Base-by-base conservation (phyloP, 1,139 yeast species). In the Protomyces macrosporus region DNA sequence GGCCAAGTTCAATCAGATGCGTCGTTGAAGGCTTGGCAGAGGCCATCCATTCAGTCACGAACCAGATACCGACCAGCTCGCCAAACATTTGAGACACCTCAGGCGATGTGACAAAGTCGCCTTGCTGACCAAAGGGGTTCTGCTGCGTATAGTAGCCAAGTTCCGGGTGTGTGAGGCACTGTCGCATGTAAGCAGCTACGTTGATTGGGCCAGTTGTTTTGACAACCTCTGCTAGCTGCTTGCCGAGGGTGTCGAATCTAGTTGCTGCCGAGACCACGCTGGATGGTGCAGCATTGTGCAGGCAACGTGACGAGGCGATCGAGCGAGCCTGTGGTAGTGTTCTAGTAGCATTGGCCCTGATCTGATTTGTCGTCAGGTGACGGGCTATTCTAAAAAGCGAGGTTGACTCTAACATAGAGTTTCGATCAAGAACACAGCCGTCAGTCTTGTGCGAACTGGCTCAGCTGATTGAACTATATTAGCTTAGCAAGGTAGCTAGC, bases 71-170 rank as follows among this genome's bases (percentile, higher is more conserved):
- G 63, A 88, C 80, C 78, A 88, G 82, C 72, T 89, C 96, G 9
- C 96, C 96, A 77, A 89, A 89, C 76, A 88, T 86, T 55, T 89
- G 90, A 3, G 95, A 86, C 59, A 89, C 88, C 74, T 89, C 96
- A 0, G 96, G 96, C 0, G 93, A 86, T 0, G 96, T 89, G 64
- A 86, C 81, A 73, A 89, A 89, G 74, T 89, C 96, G 4, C 96
- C 96, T 10, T 73, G 71, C 0, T 77, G 68, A 65, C 88, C 90
- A 50, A 89, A 77, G 0, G 96, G 96, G 70, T 88, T 85, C 69
- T 86, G 76, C 3, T 89, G 86, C 30, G 90, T 87, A 72, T 89
- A 89, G 73, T 89, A 89, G 0, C 96, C 96, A 67, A 81, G 83
- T 5, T 82, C 78, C 0, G 96, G 95, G 71, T 88, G 88, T 0